These are phyloP conservation scores for Xylaria palmicola DNA, from an alignment of 495 filamentous ascomycete genomes.

Conservation along the genomic window DNA sequence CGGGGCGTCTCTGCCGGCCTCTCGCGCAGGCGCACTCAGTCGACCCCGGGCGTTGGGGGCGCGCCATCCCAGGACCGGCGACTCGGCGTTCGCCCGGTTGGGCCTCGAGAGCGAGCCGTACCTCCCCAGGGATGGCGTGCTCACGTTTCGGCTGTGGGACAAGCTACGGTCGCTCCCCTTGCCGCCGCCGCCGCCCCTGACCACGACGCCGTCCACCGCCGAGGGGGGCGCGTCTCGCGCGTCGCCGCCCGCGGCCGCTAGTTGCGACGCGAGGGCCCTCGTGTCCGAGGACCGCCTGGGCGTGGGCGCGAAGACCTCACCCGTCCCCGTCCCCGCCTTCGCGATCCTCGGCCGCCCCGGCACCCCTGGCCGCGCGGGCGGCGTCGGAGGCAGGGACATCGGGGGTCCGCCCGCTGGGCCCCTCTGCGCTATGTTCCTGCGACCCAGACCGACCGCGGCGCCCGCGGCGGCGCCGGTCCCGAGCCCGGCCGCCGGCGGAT, in stretches of 20 bases:
- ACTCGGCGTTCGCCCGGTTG: slow-evolving; percentile 1
- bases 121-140: slow-evolving; percentile 11
- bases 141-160: slow-evolving; percentile 10
- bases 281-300: slow-evolving; percentile 16
- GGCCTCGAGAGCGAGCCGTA: neutral
- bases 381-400: slow-evolving; percentile 17
- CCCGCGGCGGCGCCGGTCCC: neutral
- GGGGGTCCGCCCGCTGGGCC: slow-evolving; percentile 17
- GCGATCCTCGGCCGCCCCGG: neutral
- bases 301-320: neutral
- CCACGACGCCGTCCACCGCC: neutral
- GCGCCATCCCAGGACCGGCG: slow-evolving; percentile 12
- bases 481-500: slow-evolving; percentile 1
- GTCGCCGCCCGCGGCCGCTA: neutral
- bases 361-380: neutral
- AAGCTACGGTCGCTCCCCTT: neutral
- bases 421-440: neutral
- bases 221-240: neutral
- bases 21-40: no score
- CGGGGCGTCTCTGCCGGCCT: neutral
- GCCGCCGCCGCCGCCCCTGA: neutral
- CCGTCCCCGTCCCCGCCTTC: neutral
- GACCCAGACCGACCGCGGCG: neutral
- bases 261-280: neutral
- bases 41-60: neutral